A percentile compares a stretch with the other conserved stretches of the same genome.
These are phyloP conservation scores for Escallonia rubra DNA, from an alignment of 129 eudicot genomes.

Conservation along the genomic window DNA sequence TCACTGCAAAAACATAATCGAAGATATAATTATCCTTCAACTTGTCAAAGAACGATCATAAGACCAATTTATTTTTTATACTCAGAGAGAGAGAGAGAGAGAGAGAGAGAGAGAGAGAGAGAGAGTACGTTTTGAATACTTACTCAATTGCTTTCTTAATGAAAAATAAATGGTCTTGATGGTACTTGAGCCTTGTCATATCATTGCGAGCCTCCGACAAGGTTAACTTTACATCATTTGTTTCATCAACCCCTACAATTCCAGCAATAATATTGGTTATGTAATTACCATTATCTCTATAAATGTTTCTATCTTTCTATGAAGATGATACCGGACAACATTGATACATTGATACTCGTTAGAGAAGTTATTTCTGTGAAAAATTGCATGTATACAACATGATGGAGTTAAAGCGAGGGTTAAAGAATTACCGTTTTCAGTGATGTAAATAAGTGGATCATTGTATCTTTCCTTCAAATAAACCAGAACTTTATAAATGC, in stretches of 20 bases:
- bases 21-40: background rate
- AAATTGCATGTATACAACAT: no score
- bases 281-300: no score
- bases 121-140: background rate
- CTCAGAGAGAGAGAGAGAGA: background rate
- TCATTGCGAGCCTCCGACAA: background rate
- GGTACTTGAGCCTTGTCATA: background rate
- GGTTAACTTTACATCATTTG: background rate
- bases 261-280: background rate
- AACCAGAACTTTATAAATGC: background rate
- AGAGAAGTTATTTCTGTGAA: no score
- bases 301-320: no score
- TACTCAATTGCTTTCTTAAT: background rate
- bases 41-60: background rate
- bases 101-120: background rate
- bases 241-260: background rate
- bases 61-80: background rate
- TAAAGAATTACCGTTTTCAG: constrained; percentile 11
- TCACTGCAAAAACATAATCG: background rate
- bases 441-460: constrained; percentile 2
- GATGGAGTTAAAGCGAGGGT: no score
- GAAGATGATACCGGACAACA: background rate
- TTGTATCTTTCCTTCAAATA: constrained; percentile 2
- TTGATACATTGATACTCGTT: no score
- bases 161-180: background rate